These are phyloP conservation scores for Melaleuca alternifolia DNA, from an alignment of 345 rosid species.

Conservation along the genomic window DNA sequence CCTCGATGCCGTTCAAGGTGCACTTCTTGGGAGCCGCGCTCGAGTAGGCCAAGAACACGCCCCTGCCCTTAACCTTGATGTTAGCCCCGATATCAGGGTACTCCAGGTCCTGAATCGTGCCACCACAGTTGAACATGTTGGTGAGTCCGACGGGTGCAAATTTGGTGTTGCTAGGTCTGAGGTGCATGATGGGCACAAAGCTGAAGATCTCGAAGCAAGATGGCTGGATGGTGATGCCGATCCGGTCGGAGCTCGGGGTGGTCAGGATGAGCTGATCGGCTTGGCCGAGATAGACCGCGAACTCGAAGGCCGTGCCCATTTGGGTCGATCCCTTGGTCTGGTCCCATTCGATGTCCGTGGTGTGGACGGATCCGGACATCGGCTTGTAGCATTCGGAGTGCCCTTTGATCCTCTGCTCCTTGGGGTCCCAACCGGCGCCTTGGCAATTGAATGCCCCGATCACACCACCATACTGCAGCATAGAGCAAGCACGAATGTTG, in stretches of 20 bases:
- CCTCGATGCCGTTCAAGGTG: conserved; percentile 33
- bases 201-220: conserved; percentile 66
- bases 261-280: conserved; percentile 25
- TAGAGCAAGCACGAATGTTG: too few relatives aligned
- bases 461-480: conserved; percentile 64
- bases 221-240: conserved; percentile 43
- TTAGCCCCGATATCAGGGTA: conserved; percentile 10
- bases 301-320: conserved; percentile 34
- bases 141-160: conserved; percentile 64
- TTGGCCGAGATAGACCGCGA: conserved; percentile 41
- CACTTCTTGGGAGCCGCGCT: conserved; percentile 36
- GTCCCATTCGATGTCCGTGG: conserved; percentile 75
- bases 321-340: conserved; percentile 28
- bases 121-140: conserved; percentile 71
- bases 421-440: conserved; percentile 85
- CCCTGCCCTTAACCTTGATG: conserved; percentile 51
- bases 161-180: conserved; percentile 14
- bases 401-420: conserved; percentile 35
- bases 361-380: conserved; percentile 37
- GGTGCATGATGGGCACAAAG: conserved; percentile 50
- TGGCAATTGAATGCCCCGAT: conserved; percentile 92
- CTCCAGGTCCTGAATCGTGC: conserved; percentile 42
- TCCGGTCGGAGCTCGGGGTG: conserved; percentile 23
- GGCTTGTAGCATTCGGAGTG: too few relatives aligned
- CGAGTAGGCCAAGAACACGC: conserved; percentile 56